Base-by-base conservation (phyloP, 306 rosid species). In the Malus sieversii region DNA sequence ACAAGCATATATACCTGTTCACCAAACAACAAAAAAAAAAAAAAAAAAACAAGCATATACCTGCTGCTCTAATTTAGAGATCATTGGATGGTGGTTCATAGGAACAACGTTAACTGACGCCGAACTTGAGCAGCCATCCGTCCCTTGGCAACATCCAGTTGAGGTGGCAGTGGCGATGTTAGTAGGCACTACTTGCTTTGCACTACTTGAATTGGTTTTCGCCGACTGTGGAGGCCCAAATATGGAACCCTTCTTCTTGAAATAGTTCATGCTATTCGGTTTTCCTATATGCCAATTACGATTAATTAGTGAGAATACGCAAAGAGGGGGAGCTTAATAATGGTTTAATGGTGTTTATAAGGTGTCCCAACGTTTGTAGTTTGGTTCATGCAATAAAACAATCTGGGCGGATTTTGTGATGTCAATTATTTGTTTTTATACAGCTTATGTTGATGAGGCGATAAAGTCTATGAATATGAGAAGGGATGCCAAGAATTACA, bases 71-170 rank as follows among this genome's bases (percentile, higher is more conserved):
- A 88, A 66, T 66, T 30, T 84, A 27, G 23, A 68, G 38, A 75
- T 51, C 55, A 7, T 73, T 32, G 80, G 61, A 22, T n/a, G n/a
- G 44, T 68, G 77, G 66, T 64, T 73, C 63, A 62, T 66, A 10
- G 90, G 72, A 33, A 83, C 44, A 27, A 61, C 45, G 27, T 44
- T 8, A 27, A 80, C 60, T 6, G 93, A 87, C n/a, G 82, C 84
- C 76, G 72, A 78, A 13, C 75, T 82, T 75, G 71, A 79, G 70
- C 85, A 85, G 33, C 65, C 71, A 57, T 68, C 61, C 18, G 84
- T 70, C 19, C 86, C 86, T 67, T 84, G 76, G 76, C 92, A 86
- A 75, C 86, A 84, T 57, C 92, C 84, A 16, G 29, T 10, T 8
- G 68, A 57, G 70, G 75, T 69, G 12, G 62, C 9, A 32, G 30